Conservation (phyloP, 495 filamentous ascomycete species). For the Hyaloscypha hepaticicola region DNA sequence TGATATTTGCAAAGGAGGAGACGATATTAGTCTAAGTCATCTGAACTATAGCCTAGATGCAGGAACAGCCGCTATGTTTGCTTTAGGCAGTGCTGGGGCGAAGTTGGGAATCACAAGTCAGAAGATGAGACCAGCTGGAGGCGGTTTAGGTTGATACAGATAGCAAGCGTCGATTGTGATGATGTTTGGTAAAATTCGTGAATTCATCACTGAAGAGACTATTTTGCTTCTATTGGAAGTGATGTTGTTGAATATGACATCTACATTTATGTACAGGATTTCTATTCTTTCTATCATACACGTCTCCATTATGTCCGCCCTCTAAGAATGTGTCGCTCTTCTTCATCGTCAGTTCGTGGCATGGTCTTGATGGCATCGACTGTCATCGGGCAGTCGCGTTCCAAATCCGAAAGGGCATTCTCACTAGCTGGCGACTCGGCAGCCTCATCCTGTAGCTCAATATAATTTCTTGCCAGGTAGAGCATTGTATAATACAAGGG, state of each 20-base stretch:
- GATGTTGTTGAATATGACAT: background rate
- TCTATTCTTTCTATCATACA: background rate
- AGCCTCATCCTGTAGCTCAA: slow-evolving; percentile 41
- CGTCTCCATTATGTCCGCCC: background rate
- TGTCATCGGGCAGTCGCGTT: slow-evolving; percentile 47
- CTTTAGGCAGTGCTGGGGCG: slow-evolving; percentile 19
- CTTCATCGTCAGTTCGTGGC: slow-evolving; percentile 44
- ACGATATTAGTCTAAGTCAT: slow-evolving; percentile 14
- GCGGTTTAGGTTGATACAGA: background rate
- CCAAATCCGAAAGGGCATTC: slow-evolving; percentile 36
- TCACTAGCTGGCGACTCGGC: slow-evolving; percentile 34
- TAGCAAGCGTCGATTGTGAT: background rate
- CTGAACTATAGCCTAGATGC: slow-evolving; percentile 25
- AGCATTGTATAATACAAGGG: slow-evolving; percentile 57
- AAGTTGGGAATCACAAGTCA: slow-evolving; percentile 25
- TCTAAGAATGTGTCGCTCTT: slow-evolving; percentile 36
- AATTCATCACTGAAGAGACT: background rate
- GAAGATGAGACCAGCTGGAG: slow-evolving; percentile 11
- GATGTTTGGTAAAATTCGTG: background rate
- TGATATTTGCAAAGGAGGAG: slow-evolving; percentile 47
- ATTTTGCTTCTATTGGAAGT: background rate
- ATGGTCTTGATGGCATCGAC: slow-evolving; percentile 52
- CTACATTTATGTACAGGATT: background rate
- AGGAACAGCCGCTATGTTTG: slow-evolving; percentile 22
- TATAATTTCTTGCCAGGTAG: slow-evolving; percentile 48